Evolutionary conservation across 2,329 filamentous ascomycete species (phyloP).

Genomic region (Coleophoma eucalyptorum): DNA sequence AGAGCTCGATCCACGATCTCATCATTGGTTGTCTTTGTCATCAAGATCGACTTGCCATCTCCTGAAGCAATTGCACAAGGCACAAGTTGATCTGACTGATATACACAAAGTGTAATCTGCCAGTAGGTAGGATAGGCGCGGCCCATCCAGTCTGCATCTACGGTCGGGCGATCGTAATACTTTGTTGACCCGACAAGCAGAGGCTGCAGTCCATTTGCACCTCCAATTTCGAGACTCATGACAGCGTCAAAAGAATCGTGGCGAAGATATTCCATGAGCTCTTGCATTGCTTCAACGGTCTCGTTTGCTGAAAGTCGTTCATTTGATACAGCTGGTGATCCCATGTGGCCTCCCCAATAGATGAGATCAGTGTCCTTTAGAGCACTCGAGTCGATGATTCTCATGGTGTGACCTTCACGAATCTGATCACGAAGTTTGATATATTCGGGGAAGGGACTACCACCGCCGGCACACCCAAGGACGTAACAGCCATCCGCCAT

Average conservation of each 20-base stretch:
- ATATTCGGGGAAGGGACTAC: constrained; percentile 39
- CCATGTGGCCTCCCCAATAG: constrained; percentile 39
- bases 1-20: constrained; percentile 38
- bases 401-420: constrained; percentile 32
- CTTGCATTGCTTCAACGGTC: constrained; percentile 31
- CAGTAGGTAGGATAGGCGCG: constrained; percentile 40
- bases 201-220: constrained; percentile 31
- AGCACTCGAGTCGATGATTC: constrained; percentile 35
- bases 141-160: constrained; percentile 43
- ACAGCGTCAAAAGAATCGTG: constrained; percentile 27
- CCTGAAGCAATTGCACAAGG: constrained; percentile 42
- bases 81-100: constrained; percentile 32
- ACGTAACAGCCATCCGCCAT: constrained; percentile 43
- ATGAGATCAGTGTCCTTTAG: constrained; percentile 39
- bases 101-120: constrained; percentile 40
- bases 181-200: constrained; percentile 21
- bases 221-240: constrained; percentile 38
- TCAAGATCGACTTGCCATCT: constrained; percentile 38
- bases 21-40: constrained; percentile 35
- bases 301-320: constrained; percentile 38
- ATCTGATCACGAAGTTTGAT: constrained; percentile 36
- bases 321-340: constrained; percentile 37
- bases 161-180: constrained; percentile 30
- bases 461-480: constrained; percentile 43
- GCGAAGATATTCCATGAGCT: constrained; percentile 29